Evolutionary conservation across 768 basidiomycete genomes (phyloP).

Genomic region (Naganishia vaughanmartiniae): DNA sequence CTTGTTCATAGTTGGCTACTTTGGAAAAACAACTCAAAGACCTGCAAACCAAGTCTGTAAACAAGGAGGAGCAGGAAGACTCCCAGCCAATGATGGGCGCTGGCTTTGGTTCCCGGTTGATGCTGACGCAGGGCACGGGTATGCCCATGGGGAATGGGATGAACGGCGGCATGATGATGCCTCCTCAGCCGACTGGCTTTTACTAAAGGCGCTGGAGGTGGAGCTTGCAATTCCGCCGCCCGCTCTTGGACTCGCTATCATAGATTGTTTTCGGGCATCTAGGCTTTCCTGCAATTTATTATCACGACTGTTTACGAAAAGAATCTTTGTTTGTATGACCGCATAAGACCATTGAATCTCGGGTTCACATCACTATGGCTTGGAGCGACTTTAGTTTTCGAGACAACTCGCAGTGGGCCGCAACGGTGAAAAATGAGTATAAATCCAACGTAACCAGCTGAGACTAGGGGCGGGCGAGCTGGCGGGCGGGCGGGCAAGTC

Average conservation of each 20-base stretch:
- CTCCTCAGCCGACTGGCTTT: constrained; percentile 37
- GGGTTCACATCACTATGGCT: too few species aligned
- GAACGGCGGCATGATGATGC: constrained; percentile 31
- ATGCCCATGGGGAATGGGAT: constrained; percentile 23
- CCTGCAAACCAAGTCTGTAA: constrained; percentile 75
- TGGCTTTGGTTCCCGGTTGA: constrained; percentile 54
- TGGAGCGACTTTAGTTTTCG: too few species aligned
- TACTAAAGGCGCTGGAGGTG: constrained; percentile 27
- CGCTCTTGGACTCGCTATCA: neutral
- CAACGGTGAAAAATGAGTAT: too few species aligned
- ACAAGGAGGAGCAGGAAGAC: constrained; percentile 85
- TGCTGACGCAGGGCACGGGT: constrained; percentile 44
- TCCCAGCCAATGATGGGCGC: constrained; percentile 86
- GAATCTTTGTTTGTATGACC: constrained; percentile 19
- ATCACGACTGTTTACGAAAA: constrained; percentile 23
- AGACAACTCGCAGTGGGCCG: too few species aligned
- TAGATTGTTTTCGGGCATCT: constrained; percentile 25
- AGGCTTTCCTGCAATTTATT: neutral
- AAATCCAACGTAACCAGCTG: too few species aligned
- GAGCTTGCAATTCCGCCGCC: neutral
- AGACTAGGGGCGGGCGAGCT: too few species aligned
- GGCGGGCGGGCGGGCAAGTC: too few species aligned
- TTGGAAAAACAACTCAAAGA: constrained; percentile 89
- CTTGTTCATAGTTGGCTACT: constrained; percentile 60
- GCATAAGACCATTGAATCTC: constrained; percentile 11